Evolutionary conservation across 441 rosid genomes (phyloP), one percentile per base, ranked within the genome.

Genomic region (Croton laevigatus): DNA sequence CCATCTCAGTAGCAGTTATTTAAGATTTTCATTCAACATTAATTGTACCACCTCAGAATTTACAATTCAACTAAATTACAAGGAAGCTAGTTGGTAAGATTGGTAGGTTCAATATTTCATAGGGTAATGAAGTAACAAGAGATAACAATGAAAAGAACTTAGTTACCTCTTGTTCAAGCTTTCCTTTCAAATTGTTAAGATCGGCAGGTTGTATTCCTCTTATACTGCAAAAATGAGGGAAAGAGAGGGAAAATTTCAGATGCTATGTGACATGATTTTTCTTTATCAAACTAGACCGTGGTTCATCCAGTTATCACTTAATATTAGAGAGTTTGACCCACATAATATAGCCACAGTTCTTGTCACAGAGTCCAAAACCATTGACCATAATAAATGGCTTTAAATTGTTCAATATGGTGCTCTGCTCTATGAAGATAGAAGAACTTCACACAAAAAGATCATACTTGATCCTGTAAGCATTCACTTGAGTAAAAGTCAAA

Each of bases 101-200:
- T 19, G 22, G 14, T 27, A 61, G 16, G 66, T 70, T n/a, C 11
- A 23, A 40, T 22, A 54, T 42, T 59, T 10, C 20, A 0, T 52
- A 34, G 27, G 19, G 52, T 23, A 32, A 38, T 19, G 34, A n/a
- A 55, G 53, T 7, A 9, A 46, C 71, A 65, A 8, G 10, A 40
- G 8, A 40, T 54, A 38, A 67, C 8, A 32, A 65, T 46, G 20
- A 32, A 2, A 46, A 27, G 37, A 17, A 54, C 5, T 9, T 3
- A 68, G 38, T 62, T 84, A 95, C 99, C 98, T 95, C 97, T 71
- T 88, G 88, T 73, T 88, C 90, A 66, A 95, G 98, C 81, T 86
- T 95, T 76, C 86, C 96, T 77, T 89, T 91, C 80, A 93, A 78
- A 78, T 51, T 75, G 79, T 77, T 89, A 62, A 95, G 97, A 83